Evolutionary conservation across 352 stramenopile species (phyloP), one percentile per base, ranked within the genome.

Genomic region (Phytophthora chlamydospora): DNA sequence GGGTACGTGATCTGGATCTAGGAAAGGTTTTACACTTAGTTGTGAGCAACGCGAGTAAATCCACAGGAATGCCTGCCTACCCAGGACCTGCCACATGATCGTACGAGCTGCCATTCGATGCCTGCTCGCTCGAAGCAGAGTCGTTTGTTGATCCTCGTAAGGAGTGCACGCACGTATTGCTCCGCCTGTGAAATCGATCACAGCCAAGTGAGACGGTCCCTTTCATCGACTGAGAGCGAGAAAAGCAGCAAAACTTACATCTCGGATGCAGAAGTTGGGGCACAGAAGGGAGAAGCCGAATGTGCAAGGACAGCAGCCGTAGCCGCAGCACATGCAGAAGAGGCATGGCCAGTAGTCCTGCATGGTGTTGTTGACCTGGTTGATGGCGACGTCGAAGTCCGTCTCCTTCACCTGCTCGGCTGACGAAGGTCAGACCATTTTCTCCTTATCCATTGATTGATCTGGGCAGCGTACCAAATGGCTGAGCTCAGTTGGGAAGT

Each of bases 341-440:
- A 80, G 68, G 58, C 83, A 90, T 32, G 83, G 83, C 83, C 83
- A 92, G 61, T 92, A 92, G 72, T 90, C 83, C 61, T 84, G 76
- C 57, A 92, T 73, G 24, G 83, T 92, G 71, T 90, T 90, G 80
- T 92, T 92, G 70, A 92, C 88, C 74, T 92, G 79, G 65, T 90
- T 90, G 65, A 92, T 88, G 31, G 83, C 83, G 13, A 79, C 74
- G 44, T 79, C 69, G 46, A 92, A 92, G 36, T 92, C 80, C 19
- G 75, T 61, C 27, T 84, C 65, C 38, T 80, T 73, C 24, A 88
- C 68, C 65, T 83, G 44, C 12, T 27, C 21, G 41, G 33, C 45
- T 3, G 12, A 17, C 29, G 35, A 16, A 11, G 24, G 8, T 8
- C 11, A 24, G 8, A 53, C 21, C 27, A 27, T 45, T 6, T 8